Evolutionary conservation across 2,329 filamentous ascomycete species (phyloP).

Genomic region (Scopulariopsis brevicaulis): DNA sequence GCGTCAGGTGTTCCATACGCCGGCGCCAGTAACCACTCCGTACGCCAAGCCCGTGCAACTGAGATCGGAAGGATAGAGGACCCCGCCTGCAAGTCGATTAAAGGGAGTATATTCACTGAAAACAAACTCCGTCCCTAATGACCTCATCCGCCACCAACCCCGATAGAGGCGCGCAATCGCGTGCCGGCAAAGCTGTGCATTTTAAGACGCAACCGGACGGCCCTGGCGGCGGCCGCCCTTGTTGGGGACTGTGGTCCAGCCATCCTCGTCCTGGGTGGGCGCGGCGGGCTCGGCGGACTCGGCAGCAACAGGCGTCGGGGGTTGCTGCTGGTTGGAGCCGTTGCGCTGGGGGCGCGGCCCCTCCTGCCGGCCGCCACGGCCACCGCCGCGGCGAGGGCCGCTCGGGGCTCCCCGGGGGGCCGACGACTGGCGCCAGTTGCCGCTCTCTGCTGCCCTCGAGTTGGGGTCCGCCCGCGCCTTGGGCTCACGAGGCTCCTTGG

Average conservation of each 20-base stretch:
- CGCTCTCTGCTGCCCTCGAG: constrained; percentile 44
- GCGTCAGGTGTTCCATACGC: too few relatives aligned
- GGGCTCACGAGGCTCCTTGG: constrained; percentile 28
- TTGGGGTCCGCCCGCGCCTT: constrained; percentile 28
- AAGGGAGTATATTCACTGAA: constrained; percentile 1
- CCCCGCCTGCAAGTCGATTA: neutral
- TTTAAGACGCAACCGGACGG: constrained; percentile 4
- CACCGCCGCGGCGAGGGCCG: constrained; percentile 28
- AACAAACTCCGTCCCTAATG: neutral
- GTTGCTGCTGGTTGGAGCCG: constrained; percentile 27
- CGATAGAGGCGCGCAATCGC: neutral
- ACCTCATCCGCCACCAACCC: neutral
- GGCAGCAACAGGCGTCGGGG: constrained; percentile 18
- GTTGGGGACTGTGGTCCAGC: constrained; percentile 47
- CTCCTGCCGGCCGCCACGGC: constrained; percentile 30
- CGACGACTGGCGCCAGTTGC: constrained; percentile 47
- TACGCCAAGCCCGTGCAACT: neutral
- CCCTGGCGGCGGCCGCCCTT: constrained; percentile 9
- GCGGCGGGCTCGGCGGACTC: constrained; percentile 14
- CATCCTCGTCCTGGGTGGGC: constrained; percentile 42
- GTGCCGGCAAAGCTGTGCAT: neutral
- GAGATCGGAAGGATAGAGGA: constrained; percentile 1
- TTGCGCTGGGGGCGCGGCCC: constrained; percentile 37
- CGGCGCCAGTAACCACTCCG: neutral
- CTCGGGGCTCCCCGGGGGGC: constrained; percentile 28